Evolutionary conservation across 306 rosid genomes (phyloP), one percentile per base, ranked within the genome.

Genomic region (Rubus parviflorus): DNA sequence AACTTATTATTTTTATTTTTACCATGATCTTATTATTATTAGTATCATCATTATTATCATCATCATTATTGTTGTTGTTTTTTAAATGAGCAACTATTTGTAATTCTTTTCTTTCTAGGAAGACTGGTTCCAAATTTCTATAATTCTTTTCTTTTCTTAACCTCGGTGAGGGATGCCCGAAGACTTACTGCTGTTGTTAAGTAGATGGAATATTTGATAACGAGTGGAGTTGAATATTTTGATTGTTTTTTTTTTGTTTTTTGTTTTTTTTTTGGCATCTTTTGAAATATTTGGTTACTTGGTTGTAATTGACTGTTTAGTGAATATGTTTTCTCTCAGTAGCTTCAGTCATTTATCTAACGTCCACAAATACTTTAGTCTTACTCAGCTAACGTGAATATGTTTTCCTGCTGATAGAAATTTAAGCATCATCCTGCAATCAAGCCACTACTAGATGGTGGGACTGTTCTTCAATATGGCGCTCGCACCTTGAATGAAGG

Each of bases 401-500:
- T 14, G 56, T 78, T 78, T 46, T 57, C 65, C 64, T 72, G 49
- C 63, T 63, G 40, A 38, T 75, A 94, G 98, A 95, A 89, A 90
- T 79, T 95, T 46, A 95, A 95, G 77, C 97, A 84, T 77, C 98
- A 95, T 72, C 96, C 97, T 83, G 91, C 91, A 78, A 90, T 95
- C 87, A 87, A 83, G 82, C 84, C 86, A 74, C 74, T 90, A 68
- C 82, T 95, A 81, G 90, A 92, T 81, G 96, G 97, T 56, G 98
- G 98, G 77, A 86, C 92, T 68, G 93, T 89, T 79, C 81, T 95
- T 78, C 97, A 95, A 84, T 92, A 90, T 80, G 97, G 98, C 46
- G 97, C 98, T 85, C 97, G 98, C 81, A 87, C 92, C 41, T 88
- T 95, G 83, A 95, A 95, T 83, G 98, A 95, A 81, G 97, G 97